These are phyloP conservation scores for Xylaria sp. DNA, from an alignment of 2,329 filamentous ascomycete genomes.

Conservation along the genomic window DNA sequence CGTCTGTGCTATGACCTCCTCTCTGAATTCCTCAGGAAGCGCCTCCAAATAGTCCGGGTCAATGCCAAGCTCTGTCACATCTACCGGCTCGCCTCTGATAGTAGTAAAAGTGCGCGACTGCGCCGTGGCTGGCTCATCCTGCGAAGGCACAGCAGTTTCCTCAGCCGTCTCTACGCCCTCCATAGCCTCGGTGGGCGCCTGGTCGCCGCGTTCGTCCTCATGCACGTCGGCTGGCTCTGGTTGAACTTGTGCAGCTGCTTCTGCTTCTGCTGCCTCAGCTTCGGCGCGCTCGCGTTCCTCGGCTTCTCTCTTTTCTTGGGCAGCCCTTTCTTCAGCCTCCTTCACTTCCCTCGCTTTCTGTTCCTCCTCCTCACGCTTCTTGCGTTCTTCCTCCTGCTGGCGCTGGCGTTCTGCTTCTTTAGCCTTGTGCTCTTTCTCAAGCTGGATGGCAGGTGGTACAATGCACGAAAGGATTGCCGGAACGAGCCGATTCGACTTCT, in stretches of 20 bases:
- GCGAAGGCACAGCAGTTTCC: slow-evolving; percentile 37
- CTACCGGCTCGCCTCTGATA: slow-evolving; percentile 83
- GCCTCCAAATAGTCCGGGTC: slow-evolving; percentile 93
- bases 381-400: slow-evolving; percentile 62
- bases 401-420: slow-evolving; percentile 56
- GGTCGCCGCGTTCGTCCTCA: slow-evolving; percentile 44
- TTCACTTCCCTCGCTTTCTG: slow-evolving; percentile 69
- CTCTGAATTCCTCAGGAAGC: slow-evolving; percentile 94
- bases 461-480: slow-evolving; percentile 72
- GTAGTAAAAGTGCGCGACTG: slow-evolving; percentile 75
- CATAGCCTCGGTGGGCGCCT: slow-evolving; percentile 35
- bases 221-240: slow-evolving; percentile 50
- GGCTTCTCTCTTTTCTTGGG: slow-evolving; percentile 69
- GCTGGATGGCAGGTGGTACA: slow-evolving; percentile 81
- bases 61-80: slow-evolving; percentile 93
- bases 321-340: slow-evolving; percentile 69
- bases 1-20: slow-evolving; percentile 93
- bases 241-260: slow-evolving; percentile 52
- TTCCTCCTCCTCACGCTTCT: slow-evolving; percentile 67
- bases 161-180: slow-evolving; percentile 40
- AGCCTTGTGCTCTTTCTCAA: slow-evolving; percentile 71
- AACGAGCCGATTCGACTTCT: slow-evolving; percentile 70
- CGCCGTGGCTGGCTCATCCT: slow-evolving; percentile 46
- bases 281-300: slow-evolving; percentile 69
- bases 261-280: slow-evolving; percentile 60